Percentiles rank a stretch among this genome's conserved stretches.
phyloP scores from a whole-genome alignment of 257 asterid genomes.

The Solanum ossicruentum region DNA sequence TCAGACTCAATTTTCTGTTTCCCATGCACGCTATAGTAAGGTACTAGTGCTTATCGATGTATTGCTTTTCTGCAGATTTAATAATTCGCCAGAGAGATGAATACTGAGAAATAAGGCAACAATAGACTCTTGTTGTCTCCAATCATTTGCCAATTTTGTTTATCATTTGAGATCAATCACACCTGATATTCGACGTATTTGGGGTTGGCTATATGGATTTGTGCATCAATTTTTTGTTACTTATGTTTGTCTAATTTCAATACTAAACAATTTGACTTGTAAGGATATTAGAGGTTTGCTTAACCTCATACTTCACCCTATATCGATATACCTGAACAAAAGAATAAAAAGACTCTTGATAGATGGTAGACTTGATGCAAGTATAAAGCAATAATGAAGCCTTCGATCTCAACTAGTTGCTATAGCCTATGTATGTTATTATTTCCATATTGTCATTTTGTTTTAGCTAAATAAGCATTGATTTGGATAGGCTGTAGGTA shows the following conservation, averaged over 20 bases:
- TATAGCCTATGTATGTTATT: background rate
- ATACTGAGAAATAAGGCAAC: background rate
- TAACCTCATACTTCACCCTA: background rate
- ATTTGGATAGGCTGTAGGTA: background rate
- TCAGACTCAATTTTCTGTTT: constrained; percentile 83
- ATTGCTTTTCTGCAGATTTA: background rate
- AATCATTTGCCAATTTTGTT: background rate
- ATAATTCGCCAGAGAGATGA: background rate
- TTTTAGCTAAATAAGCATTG: background rate
- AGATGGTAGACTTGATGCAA: background rate
- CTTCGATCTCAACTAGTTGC: background rate
- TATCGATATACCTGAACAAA: background rate
- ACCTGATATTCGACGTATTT: background rate
- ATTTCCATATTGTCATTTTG: background rate
- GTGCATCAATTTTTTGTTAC: background rate
- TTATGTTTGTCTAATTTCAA: background rate
- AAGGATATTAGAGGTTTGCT: background rate
- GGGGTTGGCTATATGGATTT: background rate
- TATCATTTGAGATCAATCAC: background rate
- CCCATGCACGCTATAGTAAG: constrained; percentile 97
- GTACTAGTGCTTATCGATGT: constrained; percentile 17
- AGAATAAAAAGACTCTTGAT: background rate
- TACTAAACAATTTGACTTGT: background rate
- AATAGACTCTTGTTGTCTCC: background rate
- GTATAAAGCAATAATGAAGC: background rate